These are phyloP conservation scores for Erodium maritimum DNA, from an alignment of 345 rosid genomes.

Conservation along the genomic window DNA sequence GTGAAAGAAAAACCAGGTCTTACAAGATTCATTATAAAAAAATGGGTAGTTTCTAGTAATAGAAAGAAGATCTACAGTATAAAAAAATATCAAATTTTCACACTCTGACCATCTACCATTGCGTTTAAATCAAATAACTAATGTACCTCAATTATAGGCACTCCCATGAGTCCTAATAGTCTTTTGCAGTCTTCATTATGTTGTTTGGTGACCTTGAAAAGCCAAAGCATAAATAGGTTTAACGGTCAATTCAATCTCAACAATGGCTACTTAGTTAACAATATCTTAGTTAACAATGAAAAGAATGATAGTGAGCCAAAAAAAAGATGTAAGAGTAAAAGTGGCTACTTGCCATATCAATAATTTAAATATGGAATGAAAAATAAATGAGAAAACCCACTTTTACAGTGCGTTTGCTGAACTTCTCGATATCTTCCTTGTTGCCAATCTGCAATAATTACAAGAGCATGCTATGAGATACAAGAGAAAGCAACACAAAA, in stretches of 20 bases:
- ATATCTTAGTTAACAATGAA: no score
- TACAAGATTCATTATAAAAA: background rate
- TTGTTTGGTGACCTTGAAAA: slow-evolving; percentile 36
- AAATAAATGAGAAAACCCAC: slow-evolving; percentile 4
- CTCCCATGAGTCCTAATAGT: slow-evolving; percentile 81
- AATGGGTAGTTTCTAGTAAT: background rate
- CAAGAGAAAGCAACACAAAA: background rate
- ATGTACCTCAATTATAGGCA: slow-evolving; percentile 74
- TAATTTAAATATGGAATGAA: no score
- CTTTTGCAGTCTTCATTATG: slow-evolving; percentile 91
- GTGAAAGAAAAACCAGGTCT: slow-evolving; percentile 12
- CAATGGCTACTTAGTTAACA: no score
- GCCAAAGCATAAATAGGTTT: no score
- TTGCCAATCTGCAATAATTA: slow-evolving; percentile 43
- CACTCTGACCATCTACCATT: background rate
- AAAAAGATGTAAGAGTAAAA: no score
- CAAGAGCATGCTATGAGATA: background rate
- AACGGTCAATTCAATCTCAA: no score
- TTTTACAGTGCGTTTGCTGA: slow-evolving; percentile 87
- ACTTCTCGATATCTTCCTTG: slow-evolving; percentile 86
- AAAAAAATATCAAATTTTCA: no score
- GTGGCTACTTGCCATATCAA: no score
- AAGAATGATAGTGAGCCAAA: no score
- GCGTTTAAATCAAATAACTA: background rate
- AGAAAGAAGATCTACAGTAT: background rate